A percentile compares a stretch with the other conserved stretches of the same genome.
Conservation (phyloP, 305 asterid species). For the Ilex paraguariensis region DNA sequence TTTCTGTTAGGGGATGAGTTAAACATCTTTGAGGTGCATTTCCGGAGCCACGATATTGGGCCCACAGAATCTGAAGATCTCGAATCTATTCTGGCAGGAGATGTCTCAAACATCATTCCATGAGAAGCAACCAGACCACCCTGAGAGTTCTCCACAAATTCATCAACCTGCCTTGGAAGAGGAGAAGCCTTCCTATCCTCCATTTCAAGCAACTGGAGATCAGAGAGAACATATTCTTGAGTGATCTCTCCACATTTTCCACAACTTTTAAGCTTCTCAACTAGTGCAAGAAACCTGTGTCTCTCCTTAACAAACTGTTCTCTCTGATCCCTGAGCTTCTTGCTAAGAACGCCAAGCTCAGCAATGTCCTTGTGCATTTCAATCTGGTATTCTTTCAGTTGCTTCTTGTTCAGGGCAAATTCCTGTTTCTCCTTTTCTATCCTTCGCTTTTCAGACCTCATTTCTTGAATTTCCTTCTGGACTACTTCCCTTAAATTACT, state of each 20-base stretch:
- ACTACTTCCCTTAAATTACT: conserved; percentile 41
- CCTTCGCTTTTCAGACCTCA: conserved; percentile 39
- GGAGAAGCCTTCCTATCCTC: conserved; percentile 40
- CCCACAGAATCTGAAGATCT: conserved; percentile 50
- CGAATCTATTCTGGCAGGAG: conserved; percentile 32
- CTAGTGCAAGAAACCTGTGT: conserved; percentile 42
- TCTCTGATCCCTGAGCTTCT: conserved; percentile 61
- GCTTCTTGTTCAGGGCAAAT: conserved; percentile 41
- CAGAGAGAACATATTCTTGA: conserved; percentile 42
- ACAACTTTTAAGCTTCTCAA: conserved; percentile 59
- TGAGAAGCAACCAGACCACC: conserved; percentile 28
- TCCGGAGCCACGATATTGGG: conserved; percentile 49
- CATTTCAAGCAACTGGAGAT: conserved; percentile 38
- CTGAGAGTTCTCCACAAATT: conserved; percentile 40
- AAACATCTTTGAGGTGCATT: conserved; percentile 63
- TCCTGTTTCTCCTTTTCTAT: conserved; percentile 61
- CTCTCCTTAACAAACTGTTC: conserved; percentile 57
- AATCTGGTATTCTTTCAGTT: conserved; percentile 60
- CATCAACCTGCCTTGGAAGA: conserved; percentile 42
- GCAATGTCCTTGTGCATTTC: conserved; percentile 79
- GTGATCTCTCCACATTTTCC: conserved; percentile 56
- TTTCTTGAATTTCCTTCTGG: conserved; percentile 40
- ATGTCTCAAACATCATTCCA: conserved; percentile 20
- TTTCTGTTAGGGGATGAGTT: conserved; percentile 33
- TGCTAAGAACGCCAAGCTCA: conserved; percentile 64